A percentile compares a stretch with the other conserved stretches of the same genome.
These are phyloP conservation scores for Fomitiporia mediterranea DNA, from an alignment of 1,284 basidiomycete species.

Conservation along the genomic window DNA sequence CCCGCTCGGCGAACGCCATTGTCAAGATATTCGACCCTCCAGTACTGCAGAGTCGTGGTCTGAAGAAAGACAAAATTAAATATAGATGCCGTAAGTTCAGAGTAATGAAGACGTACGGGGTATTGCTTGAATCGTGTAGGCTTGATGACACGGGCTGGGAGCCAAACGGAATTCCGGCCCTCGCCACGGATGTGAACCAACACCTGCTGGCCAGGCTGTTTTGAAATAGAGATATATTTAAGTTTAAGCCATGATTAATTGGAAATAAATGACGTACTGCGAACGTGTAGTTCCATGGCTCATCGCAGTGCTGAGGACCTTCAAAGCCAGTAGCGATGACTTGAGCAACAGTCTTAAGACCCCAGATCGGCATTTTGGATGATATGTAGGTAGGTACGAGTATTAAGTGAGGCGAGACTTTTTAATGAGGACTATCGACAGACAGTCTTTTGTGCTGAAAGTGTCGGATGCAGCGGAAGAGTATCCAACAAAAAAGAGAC, in stretches of 20 bases:
- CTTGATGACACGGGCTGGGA: conserved; percentile 18
- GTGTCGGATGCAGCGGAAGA: conserved; percentile 4
- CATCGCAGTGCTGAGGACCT: conserved; percentile 21
- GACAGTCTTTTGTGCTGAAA: neutral
- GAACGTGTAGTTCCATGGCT: conserved; percentile 20
- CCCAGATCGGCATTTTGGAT: conserved; percentile 21
- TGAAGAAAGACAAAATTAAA: neutral
- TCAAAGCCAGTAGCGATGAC: conserved; percentile 21
- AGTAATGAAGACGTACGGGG: conserved; percentile 8
- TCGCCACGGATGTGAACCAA: conserved; percentile 19
- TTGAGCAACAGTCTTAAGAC: conserved; percentile 22
- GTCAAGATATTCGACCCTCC: conserved; percentile 16
- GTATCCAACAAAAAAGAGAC: neutral
- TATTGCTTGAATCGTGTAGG: conserved; percentile 14
- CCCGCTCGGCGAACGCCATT: conserved; percentile 7
- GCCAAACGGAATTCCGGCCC: conserved; percentile 17
- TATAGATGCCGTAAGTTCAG: neutral
- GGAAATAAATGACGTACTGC: conserved; percentile 4
- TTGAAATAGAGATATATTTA: neutral
- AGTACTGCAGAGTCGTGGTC: conserved; percentile 18
- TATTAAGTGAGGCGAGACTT: neutral
- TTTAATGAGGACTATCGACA: neutral
- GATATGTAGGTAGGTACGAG: neutral
- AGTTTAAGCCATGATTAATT: neutral
- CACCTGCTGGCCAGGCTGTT: conserved; percentile 19